Conservation (phyloP, 139 green algal species). For the Micractinium sp. region DNA sequence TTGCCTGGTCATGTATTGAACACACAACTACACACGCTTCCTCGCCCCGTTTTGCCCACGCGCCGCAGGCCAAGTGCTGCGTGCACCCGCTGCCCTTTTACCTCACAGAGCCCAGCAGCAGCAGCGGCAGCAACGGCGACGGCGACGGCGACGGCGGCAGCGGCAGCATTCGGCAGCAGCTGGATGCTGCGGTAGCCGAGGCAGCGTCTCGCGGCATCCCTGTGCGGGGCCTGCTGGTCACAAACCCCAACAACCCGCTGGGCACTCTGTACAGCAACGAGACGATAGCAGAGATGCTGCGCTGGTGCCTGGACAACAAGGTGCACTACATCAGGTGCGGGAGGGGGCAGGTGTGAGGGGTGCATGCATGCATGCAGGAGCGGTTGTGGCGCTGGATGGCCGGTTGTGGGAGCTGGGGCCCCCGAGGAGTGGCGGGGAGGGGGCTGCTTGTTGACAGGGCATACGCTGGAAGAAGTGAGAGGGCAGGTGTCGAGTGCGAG, state of each 20-base stretch:
- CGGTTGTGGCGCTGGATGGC: too few species aligned
- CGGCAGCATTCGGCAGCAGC: slow-evolving; percentile 35
- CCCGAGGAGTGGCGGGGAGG: too few species aligned
- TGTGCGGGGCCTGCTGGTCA: slow-evolving; percentile 67
- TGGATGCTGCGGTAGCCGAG: slow-evolving; percentile 51
- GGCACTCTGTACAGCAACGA: slow-evolving; percentile 60
- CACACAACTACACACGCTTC: too few species aligned
- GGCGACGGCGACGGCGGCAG: not conserved
- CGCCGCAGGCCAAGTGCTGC: slow-evolving; percentile 51
- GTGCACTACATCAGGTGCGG: slow-evolving; percentile 71
- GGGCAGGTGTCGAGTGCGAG: too few species aligned
- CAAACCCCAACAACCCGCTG: slow-evolving; percentile 79
- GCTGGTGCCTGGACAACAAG: slow-evolving; percentile 62
- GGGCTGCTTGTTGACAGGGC: too few species aligned
- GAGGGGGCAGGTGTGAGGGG: too few species aligned
- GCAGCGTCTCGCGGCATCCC: slow-evolving; percentile 33
- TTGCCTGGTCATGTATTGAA: too few species aligned
- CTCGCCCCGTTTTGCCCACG: not conserved
- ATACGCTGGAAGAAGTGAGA: too few species aligned
- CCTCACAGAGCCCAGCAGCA: slow-evolving; percentile 34
- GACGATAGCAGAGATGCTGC: slow-evolving; percentile 57
- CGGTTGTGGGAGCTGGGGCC: too few species aligned
- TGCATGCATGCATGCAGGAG: too few species aligned
- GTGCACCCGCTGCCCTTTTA: slow-evolving; percentile 58
- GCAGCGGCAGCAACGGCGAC: not conserved